Conservation (phyloP, 2,329 filamentous ascomycete species). For the Colletotrichum chlorophyti region DNA sequence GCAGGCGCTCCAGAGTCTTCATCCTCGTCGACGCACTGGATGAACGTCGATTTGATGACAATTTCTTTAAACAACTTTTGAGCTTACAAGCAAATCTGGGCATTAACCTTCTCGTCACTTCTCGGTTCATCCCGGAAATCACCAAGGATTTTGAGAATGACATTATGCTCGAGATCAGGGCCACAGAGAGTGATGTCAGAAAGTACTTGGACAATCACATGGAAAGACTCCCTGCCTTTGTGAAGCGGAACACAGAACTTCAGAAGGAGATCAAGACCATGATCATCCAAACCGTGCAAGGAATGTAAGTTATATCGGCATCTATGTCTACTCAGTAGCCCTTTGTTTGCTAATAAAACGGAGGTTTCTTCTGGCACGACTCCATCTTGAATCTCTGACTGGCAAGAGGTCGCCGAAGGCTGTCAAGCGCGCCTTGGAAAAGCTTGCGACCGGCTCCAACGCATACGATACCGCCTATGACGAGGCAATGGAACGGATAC, state of each 20-base stretch:
- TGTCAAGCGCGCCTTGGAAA: conserved; percentile 39
- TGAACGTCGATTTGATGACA: background rate
- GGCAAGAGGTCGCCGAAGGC: conserved; percentile 35
- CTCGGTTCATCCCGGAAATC: conserved; percentile 30
- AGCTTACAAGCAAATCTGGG: background rate
- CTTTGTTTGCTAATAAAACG: background rate
- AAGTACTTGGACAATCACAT: conserved; percentile 20
- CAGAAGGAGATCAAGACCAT: conserved; percentile 11
- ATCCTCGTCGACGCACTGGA: conserved; percentile 36
- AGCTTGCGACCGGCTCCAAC: conserved; percentile 36
- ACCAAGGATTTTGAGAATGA: background rate
- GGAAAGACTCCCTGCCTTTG: background rate
- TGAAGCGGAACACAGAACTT: background rate
- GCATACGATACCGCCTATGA: conserved; percentile 48
- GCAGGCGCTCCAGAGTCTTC: conserved; percentile 10
- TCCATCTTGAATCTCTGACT: conserved; percentile 16
- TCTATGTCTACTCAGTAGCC: no score
- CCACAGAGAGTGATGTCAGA: conserved; percentile 23
- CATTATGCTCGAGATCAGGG: conserved; percentile 24
- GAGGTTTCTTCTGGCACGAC: conserved; percentile 26
- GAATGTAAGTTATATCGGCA: conserved; percentile 31
- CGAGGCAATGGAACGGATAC: conserved; percentile 48
- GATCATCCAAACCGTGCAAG: conserved; percentile 18
- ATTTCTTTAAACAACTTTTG: conserved; percentile 8
- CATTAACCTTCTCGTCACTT: conserved; percentile 34